phyloP scores from a whole-genome alignment of 805 yeast genomes.

The Jamesozyma hellenica region DNA sequence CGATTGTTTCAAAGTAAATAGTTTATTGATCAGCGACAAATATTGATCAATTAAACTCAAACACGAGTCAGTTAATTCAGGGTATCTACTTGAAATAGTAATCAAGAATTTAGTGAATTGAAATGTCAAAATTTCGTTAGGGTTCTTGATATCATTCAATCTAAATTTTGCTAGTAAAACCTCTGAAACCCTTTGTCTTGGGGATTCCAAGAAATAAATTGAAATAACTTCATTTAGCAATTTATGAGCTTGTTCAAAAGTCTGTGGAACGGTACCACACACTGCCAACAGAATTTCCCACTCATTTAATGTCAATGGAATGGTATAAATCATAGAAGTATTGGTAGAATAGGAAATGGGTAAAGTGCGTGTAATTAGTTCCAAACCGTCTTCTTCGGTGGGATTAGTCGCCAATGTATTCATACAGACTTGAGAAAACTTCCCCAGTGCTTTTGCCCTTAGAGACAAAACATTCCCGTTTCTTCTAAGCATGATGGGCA shows the following conservation, averaged over 20 bases:
- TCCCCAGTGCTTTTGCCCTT: conserved; percentile 20
- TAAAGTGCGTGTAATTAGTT: conserved; percentile 16
- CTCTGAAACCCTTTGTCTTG: conserved; percentile 39
- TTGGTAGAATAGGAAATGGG: conserved; percentile 23
- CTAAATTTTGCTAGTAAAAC: conserved; percentile 26
- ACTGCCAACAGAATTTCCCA: conserved; percentile 45
- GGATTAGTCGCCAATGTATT: neutral
- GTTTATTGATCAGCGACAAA: conserved; percentile 11
- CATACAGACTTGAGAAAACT: conserved; percentile 13
- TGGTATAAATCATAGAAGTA: conserved; percentile 22
- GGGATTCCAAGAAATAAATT: conserved; percentile 41
- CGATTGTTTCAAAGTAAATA: conserved; percentile 9
- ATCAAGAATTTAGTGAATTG: conserved; percentile 28
- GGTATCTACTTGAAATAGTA: conserved; percentile 19
- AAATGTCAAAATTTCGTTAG: conserved; percentile 33
- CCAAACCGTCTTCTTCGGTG: conserved; percentile 5
- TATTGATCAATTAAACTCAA: conserved; percentile 18
- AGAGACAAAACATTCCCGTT: conserved; percentile 4
- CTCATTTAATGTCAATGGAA: conserved; percentile 42
- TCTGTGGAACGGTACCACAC: conserved; percentile 31
- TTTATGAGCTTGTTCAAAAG: conserved; percentile 31
- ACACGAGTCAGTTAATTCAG: conserved; percentile 17
- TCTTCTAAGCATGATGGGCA: neutral
- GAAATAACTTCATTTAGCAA: conserved; percentile 35
- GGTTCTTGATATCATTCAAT: conserved; percentile 28